phyloP scores from a whole-genome alignment of 1,284 basidiomycete genomes.

The Ganoderma leucocontextum region DNA sequence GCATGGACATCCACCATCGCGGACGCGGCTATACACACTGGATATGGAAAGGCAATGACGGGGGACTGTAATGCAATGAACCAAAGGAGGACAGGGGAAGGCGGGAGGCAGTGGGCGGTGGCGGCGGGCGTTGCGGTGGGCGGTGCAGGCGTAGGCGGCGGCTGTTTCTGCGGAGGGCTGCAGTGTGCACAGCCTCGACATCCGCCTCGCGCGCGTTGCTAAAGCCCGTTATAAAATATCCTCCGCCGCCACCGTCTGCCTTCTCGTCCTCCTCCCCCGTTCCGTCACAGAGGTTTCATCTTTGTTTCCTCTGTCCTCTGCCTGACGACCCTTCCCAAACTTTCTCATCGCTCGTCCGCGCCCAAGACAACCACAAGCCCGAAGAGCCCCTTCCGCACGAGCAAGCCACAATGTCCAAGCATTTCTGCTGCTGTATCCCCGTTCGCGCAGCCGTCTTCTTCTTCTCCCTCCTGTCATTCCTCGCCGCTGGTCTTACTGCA shows the following conservation, averaged over 20 bases:
- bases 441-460: constrained; percentile 68
- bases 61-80: not conserved
- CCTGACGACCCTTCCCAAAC: constrained; percentile 25
- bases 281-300: constrained; percentile 19
- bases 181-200: constrained; percentile 10
- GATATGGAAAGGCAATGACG: not conserved
- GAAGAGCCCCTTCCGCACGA: not conserved
- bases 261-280: constrained; percentile 12
- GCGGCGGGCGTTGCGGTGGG: constrained; percentile 13
- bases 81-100: not conserved
- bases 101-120: constrained; percentile 6
- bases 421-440: constrained; percentile 69
- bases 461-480: constrained; percentile 55
- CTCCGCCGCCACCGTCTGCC: constrained; percentile 8
- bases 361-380: not conserved
- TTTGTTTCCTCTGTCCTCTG: constrained; percentile 19
- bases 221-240: constrained; percentile 19
- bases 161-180: not conserved
- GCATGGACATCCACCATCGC: not conserved
- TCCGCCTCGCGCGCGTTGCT: constrained; percentile 22
- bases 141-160: constrained; percentile 1
- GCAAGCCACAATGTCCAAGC: constrained; percentile 37
- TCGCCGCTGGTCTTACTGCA: constrained; percentile 51
- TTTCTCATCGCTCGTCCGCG: constrained; percentile 16
- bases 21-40: not conserved